A percentile compares a stretch with the other conserved stretches of the same genome.
phyloP scores from a whole-genome alignment of 495 filamentous ascomycete genomes.

The Aspergillus nanangensis region DNA sequence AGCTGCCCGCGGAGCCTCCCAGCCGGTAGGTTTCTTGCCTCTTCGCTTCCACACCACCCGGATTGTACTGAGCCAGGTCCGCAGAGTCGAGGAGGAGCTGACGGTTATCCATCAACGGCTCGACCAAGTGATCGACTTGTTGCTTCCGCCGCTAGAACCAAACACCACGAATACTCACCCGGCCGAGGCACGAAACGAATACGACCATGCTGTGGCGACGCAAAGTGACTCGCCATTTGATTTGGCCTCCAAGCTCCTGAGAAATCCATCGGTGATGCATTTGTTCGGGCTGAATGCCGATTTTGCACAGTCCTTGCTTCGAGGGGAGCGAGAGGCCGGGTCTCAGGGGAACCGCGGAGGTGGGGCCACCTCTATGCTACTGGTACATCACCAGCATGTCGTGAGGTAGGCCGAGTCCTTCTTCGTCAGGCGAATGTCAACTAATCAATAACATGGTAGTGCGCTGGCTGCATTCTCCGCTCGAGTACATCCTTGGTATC shows the following conservation, averaged over 20 bases:
- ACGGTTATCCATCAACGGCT: not conserved
- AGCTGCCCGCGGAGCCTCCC: constrained; percentile 1
- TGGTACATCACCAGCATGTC: not conserved
- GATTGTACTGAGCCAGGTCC: not conserved
- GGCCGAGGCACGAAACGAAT: not conserved
- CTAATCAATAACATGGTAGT: not conserved
- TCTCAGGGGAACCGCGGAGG: not conserved
- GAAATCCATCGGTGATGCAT: not conserved
- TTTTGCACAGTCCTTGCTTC: not conserved
- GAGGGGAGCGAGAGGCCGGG: not conserved
- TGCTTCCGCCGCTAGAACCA: not conserved
- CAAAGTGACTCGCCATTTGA: not conserved
- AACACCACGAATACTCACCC: not conserved
- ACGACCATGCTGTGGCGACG: not conserved
- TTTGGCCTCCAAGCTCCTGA: not conserved
- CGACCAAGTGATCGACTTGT: not conserved
- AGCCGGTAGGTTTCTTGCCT: not conserved
- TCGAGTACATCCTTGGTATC: constrained; percentile 4
- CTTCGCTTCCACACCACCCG: not conserved
- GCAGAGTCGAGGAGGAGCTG: not conserved
- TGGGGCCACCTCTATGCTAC: not conserved
- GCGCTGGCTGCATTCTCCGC: constrained; percentile 1
- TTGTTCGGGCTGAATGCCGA: not conserved
- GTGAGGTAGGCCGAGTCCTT: not conserved
- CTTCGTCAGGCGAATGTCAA: not conserved